Evolutionary conservation across 179 eudicot species (phyloP), one percentile per base, ranked within the genome.

Genomic region (Silene noctiflora): DNA sequence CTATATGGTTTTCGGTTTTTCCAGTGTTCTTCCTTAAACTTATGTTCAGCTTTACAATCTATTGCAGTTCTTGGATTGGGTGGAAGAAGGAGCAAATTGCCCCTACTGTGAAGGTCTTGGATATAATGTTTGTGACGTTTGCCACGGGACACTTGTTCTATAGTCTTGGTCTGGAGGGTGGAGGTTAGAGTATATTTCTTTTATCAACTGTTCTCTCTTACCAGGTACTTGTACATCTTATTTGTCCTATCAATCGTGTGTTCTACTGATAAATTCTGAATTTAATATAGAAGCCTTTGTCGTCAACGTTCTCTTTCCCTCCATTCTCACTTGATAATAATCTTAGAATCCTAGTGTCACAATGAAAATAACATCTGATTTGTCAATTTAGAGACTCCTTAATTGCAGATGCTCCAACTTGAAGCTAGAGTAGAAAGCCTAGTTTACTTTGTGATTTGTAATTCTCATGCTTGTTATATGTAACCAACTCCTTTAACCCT

Each of bases 41-140:
- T 35, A 72, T 58, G 33, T 75, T 53, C 31, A 22, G 31, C 66
- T 5, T 33, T 20, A 42, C 29, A 39, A 33, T 42, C 72, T 74
- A 55, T 17, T 84, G 88, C 89, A 89, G 94, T 93, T 91, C 83
- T 3, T 89, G 86, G 97, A 93, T 70, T 93, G 97, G 97, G 86
- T 88, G 64, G 97, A 84, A 59, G 97, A 86, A 71, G 96, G 84
- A 82, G 63, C 88, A 6, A 88, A 88, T 62, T 93, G 97, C 55
- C 92, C 96, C 19, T 93, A 93, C 69, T 93, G 97, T 79, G 94
- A 87, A 77, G 97, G 97, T 75, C 85, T 72, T 33, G 97, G 97
- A 66, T 84, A 76, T 75, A 82, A 70, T 63, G 70, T 64, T 10
- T 91, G 97, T 44, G 97, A 93, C 68, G 78, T 82, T 2, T 93